Base-by-base conservation (phyloP, 2,329 filamentous ascomycete species). In the Penicillium aurantiogriseum region DNA sequence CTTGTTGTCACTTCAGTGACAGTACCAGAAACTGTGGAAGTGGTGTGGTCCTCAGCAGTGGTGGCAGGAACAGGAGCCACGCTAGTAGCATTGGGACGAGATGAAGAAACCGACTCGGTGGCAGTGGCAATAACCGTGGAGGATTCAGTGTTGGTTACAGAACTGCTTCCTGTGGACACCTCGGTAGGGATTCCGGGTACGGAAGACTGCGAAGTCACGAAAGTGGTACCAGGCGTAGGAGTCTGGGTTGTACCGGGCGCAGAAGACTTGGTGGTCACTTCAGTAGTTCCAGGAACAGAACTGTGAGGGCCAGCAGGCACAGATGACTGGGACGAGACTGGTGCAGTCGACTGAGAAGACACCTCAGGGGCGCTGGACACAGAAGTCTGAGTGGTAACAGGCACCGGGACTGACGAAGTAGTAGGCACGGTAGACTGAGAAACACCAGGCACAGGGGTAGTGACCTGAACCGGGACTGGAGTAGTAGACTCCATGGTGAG, bases 381-480 rank as follows among this genome's bases (percentile, higher is more conserved):
- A 27, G 57, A 46, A 38, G 29, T 46, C 19, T 36, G 27, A 19
- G 31, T 10, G 10, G 33, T 35, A 19, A 33, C 21, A 38, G 44
- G 48, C 15, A 53, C 56, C n/a, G 46, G n/a, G 21, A 53, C 46
- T 21, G 11, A 15, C 44, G 47, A 36, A 13, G 47, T 17, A 35
- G 33, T 45, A 31, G 61, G 49, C 23, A 47, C 47, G 15, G 40
- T 43, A 46, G 52, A 45, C n/a, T 53, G 40, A 44, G 48, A 25
- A 13, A 40, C 35, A 25, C 25, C 42, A 40, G 49, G 27, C 2
- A 17, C 33, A 48, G 55, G 52, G n/a, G 47, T 49, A 17, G 50
- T 54, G 11, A 27, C 44, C 6, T 38, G 36, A 27, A 13, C 45
- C 2, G 42, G 43, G 17, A 47, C 35, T 5, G 51, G 39, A 29